Evolutionary conservation across 179 eudicot species (phyloP).

Genomic region (Beta lomatogona): DNA sequence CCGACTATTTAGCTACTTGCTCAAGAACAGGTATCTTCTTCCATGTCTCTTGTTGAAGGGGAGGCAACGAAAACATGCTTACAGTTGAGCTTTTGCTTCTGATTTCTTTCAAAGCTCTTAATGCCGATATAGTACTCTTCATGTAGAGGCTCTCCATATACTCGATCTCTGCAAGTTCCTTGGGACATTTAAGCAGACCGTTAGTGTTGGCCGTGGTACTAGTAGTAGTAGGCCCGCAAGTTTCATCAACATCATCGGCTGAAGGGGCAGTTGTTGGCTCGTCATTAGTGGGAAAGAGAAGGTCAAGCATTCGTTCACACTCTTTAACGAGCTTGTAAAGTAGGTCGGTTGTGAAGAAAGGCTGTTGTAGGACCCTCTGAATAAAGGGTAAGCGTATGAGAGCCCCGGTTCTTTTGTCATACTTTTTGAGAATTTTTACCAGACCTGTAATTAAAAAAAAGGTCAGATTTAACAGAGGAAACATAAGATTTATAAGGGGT

Average conservation of each 20-base stretch:
- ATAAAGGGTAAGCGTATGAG: constrained; percentile 76
- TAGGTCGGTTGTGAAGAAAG: constrained; percentile 73
- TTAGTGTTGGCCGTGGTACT: constrained; percentile 20
- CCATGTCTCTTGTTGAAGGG: constrained; percentile 60
- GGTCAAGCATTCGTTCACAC: constrained; percentile 75
- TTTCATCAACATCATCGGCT: constrained; percentile 27
- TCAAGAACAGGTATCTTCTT: constrained; percentile 54
- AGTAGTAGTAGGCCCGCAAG: constrained; percentile 27
- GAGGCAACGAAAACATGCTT: constrained; percentile 64
- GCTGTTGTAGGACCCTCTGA: constrained; percentile 70
- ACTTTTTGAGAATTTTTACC: constrained; percentile 81
- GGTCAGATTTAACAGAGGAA: background rate
- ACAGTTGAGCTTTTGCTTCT: constrained; percentile 70
- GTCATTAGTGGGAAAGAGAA: constrained; percentile 47
- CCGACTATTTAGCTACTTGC: constrained; percentile 43
- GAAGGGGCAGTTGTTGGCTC: constrained; percentile 36
- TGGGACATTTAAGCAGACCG: constrained; percentile 40
- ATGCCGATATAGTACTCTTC: constrained; percentile 62
- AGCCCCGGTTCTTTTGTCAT: constrained; percentile 82
- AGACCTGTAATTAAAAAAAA: constrained; percentile 42
- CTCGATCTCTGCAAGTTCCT: constrained; percentile 63
- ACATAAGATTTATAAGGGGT: too few species aligned
- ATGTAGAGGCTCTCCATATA: constrained; percentile 61
- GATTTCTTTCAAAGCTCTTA: constrained; percentile 56
- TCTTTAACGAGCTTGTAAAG: constrained; percentile 75